phyloP scores from a whole-genome alignment of 495 filamentous ascomycete genomes.

The Trichoderma virens region DNA sequence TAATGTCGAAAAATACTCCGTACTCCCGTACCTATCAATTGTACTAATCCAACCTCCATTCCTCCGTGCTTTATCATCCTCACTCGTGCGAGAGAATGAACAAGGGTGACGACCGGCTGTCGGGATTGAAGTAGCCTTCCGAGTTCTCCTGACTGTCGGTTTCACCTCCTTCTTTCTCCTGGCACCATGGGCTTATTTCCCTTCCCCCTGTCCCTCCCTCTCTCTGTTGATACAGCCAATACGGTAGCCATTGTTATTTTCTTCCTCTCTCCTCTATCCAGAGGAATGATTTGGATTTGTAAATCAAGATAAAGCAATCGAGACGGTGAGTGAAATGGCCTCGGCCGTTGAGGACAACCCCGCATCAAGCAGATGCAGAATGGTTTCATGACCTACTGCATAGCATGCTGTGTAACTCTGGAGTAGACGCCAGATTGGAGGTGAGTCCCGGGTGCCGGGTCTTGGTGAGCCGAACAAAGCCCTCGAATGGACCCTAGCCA shows the following conservation, averaged over 20 bases:
- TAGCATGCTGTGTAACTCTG: not conserved
- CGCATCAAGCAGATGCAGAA: not conserved
- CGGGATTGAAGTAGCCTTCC: too few species aligned
- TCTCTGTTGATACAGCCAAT: too few species aligned
- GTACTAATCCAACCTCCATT: not conserved
- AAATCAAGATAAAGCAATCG: not conserved
- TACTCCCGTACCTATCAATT: not conserved
- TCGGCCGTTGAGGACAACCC: not conserved
- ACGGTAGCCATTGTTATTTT: too few species aligned
- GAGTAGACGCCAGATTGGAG: not conserved
- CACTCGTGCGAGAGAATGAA: too few species aligned
- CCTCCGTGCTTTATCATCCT: not conserved
- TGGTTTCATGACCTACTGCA: not conserved
- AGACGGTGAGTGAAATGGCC: not conserved
- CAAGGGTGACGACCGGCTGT: too few species aligned
- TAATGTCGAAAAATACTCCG: not conserved
- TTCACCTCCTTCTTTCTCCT: too few species aligned
- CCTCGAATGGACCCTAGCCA: not conserved
- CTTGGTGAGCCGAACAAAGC: not conserved
- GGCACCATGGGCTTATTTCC: too few species aligned
- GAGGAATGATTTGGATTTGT: not conserved
- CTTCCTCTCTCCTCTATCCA: too few species aligned
- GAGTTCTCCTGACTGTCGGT: too few species aligned
- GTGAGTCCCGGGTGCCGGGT: slow-evolving; percentile 3
- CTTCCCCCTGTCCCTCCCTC: too few species aligned